Percentiles rank a stretch among this genome's conserved stretches.
These are phyloP conservation scores for Blastobotrys terrestris DNA, from an alignment of 805 yeast species.

Conservation along the genomic window DNA sequence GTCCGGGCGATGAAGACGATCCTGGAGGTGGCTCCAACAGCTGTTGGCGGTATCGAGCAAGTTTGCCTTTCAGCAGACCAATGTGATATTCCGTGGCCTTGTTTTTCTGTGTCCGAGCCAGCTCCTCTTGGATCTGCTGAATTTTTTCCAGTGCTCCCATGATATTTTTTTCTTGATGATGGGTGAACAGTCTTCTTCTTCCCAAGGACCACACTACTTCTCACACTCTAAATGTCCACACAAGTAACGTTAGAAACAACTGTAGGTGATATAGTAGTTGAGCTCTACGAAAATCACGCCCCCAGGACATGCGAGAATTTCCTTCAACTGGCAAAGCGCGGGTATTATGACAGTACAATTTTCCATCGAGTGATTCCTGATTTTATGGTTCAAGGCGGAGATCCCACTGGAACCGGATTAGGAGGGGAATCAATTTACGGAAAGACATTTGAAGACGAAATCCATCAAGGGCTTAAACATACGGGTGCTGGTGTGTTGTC, in stretches of 20 bases:
- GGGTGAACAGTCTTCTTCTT: not conserved
- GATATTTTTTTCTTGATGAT: not conserved
- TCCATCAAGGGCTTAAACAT: conserved; percentile 45
- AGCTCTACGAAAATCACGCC: conserved; percentile 25
- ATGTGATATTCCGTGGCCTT: conserved; percentile 97
- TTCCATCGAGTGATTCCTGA: conserved; percentile 70
- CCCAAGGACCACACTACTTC: not conserved
- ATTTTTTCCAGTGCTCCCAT: conserved; percentile 55
- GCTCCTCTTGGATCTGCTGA: conserved; percentile 84
- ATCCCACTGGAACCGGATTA: conserved; percentile 34
- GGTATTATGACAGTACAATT: conserved; percentile 52
- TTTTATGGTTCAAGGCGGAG: conserved; percentile 30
- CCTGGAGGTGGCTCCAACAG: conserved; percentile 85
- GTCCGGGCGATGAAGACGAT: conserved; percentile 60
- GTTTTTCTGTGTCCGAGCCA: conserved; percentile 92
- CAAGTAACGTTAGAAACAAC: conserved; percentile 8
- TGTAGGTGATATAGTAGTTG: conserved; percentile 24
- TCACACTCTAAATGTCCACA: not conserved
- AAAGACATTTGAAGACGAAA: conserved; percentile 78
- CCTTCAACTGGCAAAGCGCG: conserved; percentile 20
- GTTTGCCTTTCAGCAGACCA: conserved; percentile 88
- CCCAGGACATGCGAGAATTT: conserved; percentile 22
- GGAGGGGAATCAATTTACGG: conserved; percentile 73
- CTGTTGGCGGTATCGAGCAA: conserved; percentile 88
- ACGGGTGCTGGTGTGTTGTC: conserved; percentile 77